A percentile compares a stretch with the other conserved stretches of the same genome.
These are phyloP conservation scores for Pseudocercospora eumusae DNA, from an alignment of 2,329 filamentous ascomycete genomes.

Conservation along the genomic window DNA sequence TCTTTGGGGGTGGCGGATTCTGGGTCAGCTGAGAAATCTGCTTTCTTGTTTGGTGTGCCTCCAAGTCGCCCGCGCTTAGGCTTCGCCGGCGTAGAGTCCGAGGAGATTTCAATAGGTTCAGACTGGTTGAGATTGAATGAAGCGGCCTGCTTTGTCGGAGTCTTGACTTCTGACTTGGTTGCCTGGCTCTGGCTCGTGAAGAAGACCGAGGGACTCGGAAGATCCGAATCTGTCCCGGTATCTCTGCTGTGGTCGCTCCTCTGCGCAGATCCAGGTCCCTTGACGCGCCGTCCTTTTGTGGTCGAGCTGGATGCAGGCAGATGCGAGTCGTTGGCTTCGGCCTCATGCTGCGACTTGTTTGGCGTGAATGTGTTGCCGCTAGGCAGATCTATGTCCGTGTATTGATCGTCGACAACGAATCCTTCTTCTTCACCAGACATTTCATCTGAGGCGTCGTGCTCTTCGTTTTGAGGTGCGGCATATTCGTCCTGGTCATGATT, in stretches of 20 bases:
- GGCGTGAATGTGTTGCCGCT: neutral
- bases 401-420: neutral
- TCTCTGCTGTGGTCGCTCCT: neutral
- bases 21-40: slow-evolving; percentile 12
- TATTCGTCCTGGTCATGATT: slow-evolving; percentile 11
- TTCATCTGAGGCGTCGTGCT: slow-evolving; percentile 21
- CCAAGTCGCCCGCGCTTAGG: slow-evolving; percentile 2
- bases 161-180: slow-evolving; percentile 7
- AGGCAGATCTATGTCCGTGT: neutral
- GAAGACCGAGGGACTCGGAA: slow-evolving; percentile 4
- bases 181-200: slow-evolving; percentile 4
- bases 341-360: neutral
- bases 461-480: neutral
- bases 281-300: neutral
- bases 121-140: neutral
- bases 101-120: slow-evolving; percentile 25
- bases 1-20: slow-evolving; percentile 17
- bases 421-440: slow-evolving; percentile 11
- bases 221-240: slow-evolving; percentile 8
- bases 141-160: slow-evolving; percentile 6
- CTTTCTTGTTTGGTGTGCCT: slow-evolving; percentile 10
- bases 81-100: slow-evolving; percentile 22
- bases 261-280: neutral
- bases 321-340: neutral
- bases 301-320: neutral